Evolutionary conservation across 192 early-diverging fungal genomes (phyloP), one percentile per base, ranked within the genome.

Genomic region (Coemansia sp.): DNA sequence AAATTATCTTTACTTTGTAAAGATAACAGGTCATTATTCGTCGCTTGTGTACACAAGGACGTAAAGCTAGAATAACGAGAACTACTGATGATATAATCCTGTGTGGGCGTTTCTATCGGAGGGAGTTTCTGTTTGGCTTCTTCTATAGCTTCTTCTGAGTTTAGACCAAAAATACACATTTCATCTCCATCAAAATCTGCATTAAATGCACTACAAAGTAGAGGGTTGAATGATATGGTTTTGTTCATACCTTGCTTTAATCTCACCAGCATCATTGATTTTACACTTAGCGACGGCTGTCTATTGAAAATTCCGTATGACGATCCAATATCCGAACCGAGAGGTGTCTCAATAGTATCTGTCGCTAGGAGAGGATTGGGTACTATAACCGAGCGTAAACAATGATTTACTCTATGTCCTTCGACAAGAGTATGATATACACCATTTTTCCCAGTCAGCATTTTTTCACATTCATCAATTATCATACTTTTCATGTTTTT

Each of bases 181-280:
- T 63, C 62, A 46, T 63, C 62, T 19, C 62, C 62, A 63, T 63
- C 62, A 46, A 63, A 63, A 46, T 63, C 62, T 43, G 62, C 62
- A 63, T 63, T 63, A 43, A 63, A 63, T n/a, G 62, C 38, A 29
- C 53, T 63, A 46, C 62, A 63, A 36, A 63, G 53, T 22, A 48
- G 62, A 25, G 62, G 62, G 22, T 63, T 48, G 33, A 63, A 53
- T 23, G 48, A 36, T 63, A 63, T 63, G 36, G 62, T 63, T 46
- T 63, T 63, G 35, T 63, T 63, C 34, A 50, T 63, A 23, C 62
- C 62, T 17, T 53, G 48, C 22, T 43, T 40, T 9, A 63, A 25
- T 63, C 46, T 63, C 17, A 63, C 62, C 20, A 54, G 35, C 62
- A 63, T 63, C 34, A 63, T 63, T 50, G 62, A 38, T 38, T 38